Percentiles rank a stretch among this genome's conserved stretches.
These are phyloP conservation scores for Gracilaria gracilis DNA, from an alignment of 23 red algal genomes.

Conservation along the genomic window DNA sequence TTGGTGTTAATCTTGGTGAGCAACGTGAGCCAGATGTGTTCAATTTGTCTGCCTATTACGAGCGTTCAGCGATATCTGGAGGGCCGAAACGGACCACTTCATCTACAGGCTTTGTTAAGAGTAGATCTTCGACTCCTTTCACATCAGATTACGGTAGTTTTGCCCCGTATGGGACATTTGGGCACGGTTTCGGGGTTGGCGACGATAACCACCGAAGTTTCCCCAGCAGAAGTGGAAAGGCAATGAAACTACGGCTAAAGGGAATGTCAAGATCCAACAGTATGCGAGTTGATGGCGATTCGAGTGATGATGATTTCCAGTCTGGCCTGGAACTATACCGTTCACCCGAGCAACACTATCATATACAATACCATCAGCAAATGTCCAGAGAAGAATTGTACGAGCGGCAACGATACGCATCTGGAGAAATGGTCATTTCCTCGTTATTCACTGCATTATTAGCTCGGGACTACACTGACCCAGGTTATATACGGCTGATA, in stretches of 20 bases:
- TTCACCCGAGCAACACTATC: slow-evolving; percentile 54
- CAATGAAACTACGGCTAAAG: slow-evolving; percentile 27
- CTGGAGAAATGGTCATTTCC: slow-evolving; percentile 84
- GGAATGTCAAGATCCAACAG: slow-evolving; percentile 71
- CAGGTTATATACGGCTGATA: slow-evolving; percentile 73
- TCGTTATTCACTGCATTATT: slow-evolving; percentile 73
- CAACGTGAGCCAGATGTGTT: slow-evolving; percentile 61
- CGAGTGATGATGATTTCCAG: slow-evolving; percentile 53
- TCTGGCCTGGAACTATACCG: slow-evolving; percentile 23
- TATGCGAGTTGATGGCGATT: slow-evolving; percentile 64
- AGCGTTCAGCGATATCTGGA: slow-evolving; percentile 27
- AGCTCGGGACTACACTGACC: slow-evolving; percentile 71
- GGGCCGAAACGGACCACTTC: slow-evolving; percentile 32
- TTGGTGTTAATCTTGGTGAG: slow-evolving; percentile 58
- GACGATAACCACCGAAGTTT: slow-evolving; percentile 21
- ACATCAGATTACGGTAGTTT: slow-evolving; percentile 29
- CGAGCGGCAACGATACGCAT: slow-evolving; percentile 82
- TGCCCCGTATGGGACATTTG: slow-evolving; percentile 42
- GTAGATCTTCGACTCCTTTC: slow-evolving; percentile 30
- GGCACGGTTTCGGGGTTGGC: not conserved
- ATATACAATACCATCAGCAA: slow-evolving; percentile 51
- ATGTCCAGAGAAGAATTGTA: slow-evolving; percentile 66
- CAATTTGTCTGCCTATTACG: slow-evolving; percentile 5
- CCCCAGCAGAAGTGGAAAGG: slow-evolving; percentile 35
- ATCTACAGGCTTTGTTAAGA: slow-evolving; percentile 43